Evolutionary conservation across 106 monocot genomes (phyloP).

Genomic region (Dendrobium nobile): DNA sequence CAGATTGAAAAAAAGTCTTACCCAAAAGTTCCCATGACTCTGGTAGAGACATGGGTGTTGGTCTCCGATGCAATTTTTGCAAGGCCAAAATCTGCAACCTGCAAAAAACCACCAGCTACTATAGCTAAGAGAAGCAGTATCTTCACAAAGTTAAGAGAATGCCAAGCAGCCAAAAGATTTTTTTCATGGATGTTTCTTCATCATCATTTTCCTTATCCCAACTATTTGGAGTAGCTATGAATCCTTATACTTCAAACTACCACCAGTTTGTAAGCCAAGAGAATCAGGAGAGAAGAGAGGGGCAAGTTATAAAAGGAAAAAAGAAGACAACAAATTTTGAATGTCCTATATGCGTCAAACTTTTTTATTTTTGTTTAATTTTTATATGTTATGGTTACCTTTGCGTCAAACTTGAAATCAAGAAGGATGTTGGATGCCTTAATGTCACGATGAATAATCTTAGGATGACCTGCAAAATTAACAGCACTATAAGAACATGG

Average conservation of each 20-base stretch:
- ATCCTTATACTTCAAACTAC: no score
- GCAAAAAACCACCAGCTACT: neutral
- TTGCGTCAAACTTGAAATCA: constrained; percentile 80
- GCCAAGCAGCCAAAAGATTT: no score
- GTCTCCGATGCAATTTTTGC: constrained; percentile 15
- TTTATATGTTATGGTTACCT: constrained; percentile 28
- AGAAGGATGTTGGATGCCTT: constrained; percentile 91
- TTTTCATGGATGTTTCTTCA: no score
- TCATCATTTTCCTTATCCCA: no score
- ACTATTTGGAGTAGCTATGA: no score
- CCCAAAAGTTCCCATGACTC: constrained; percentile 17
- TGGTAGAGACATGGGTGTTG: constrained; percentile 13
- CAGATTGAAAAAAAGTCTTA: neutral
- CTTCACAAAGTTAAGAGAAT: neutral
- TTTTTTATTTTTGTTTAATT: no score
- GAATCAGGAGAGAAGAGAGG: no score
- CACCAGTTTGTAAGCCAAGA: no score
- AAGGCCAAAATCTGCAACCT: constrained; percentile 25
- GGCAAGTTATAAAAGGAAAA: neutral
- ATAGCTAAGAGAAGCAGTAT: neutral
- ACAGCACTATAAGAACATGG: neutral
- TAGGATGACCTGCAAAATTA: constrained; percentile 66
- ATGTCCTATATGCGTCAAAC: no score
- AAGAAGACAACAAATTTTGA: neutral
- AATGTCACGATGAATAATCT: constrained; percentile 88